Evolutionary conservation across 2,329 filamentous ascomycete genomes (phyloP).

Genomic region (Cadophora sp.): DNA sequence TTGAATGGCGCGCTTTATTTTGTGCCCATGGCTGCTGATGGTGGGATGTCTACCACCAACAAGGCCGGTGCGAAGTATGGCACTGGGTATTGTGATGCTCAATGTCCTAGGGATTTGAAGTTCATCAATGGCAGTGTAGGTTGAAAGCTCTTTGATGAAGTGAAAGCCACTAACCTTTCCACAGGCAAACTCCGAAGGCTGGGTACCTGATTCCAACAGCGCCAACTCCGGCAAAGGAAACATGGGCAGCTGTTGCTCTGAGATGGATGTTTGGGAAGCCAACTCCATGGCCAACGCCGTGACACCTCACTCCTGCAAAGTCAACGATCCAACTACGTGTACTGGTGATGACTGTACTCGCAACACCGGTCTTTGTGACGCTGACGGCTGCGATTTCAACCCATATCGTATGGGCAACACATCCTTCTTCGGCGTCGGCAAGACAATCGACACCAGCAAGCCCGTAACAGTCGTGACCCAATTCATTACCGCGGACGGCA

Average conservation of each 20-base stretch:
- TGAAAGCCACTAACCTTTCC: slow-evolving; percentile 24
- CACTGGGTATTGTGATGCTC: slow-evolving; percentile 70
- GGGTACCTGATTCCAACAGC: slow-evolving; percentile 55
- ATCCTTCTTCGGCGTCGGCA: slow-evolving; percentile 61
- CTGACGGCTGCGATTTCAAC: slow-evolving; percentile 69
- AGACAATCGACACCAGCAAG: slow-evolving; percentile 57
- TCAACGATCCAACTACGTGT: slow-evolving; percentile 54
- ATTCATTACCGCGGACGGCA: slow-evolving; percentile 60
- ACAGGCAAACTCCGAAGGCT: slow-evolving; percentile 61
- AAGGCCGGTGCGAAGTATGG: slow-evolving; percentile 66
- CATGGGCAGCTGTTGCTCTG: slow-evolving; percentile 68
- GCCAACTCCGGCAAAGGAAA: slow-evolving; percentile 59
- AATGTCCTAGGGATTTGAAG: slow-evolving; percentile 59
- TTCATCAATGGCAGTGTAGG: slow-evolving; percentile 60
- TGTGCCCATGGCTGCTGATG: slow-evolving; percentile 67
- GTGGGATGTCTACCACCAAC: slow-evolving; percentile 61
- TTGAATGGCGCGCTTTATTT: slow-evolving; percentile 77
- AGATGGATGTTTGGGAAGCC: slow-evolving; percentile 74
- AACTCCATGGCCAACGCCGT: slow-evolving; percentile 58
- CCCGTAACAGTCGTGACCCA: slow-evolving; percentile 66
- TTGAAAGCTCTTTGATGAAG: not conserved
- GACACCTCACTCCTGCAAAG: slow-evolving; percentile 57
- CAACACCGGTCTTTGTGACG: slow-evolving; percentile 63
- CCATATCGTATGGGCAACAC: slow-evolving; percentile 63
- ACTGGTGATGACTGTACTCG: slow-evolving; percentile 50